Base-by-base conservation (phyloP, 2,329 filamentous ascomycete species). In the Sphaceloma murrayae region DNA sequence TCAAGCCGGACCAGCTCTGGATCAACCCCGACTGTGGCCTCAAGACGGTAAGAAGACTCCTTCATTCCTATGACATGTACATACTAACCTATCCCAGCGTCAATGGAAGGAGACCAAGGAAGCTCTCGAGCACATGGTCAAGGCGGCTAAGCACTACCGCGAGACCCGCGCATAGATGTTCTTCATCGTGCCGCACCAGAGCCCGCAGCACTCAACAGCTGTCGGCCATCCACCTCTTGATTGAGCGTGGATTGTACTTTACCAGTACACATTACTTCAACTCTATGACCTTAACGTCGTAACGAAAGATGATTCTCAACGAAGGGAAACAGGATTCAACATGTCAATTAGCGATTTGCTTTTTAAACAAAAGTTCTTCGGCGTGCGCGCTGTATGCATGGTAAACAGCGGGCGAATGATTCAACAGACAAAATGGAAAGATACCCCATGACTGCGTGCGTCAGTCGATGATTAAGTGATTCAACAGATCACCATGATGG, bases 51-150 rank as follows among this genome's bases (percentile, higher is more conserved):
- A 38, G 34, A 16, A 5, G 17, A 7, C 14, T 27, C 24, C 30
- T 33, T 8, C 10, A 29, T 29, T 8, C n/a, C 26, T 8, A 29
- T 29, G n/a, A 8, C 30, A 17, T 33, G 14, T 33, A 33, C 6
- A n/a, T 33, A 18, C 34, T 38, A 38, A 38, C 17, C 8, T 19
- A 18, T 38, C 34, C 13, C 34, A 38, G 34, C 85, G 91, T 59
- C 84, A 94, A 74, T 96, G 91, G 89, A 79, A 83, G 68, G 89
- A 98, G 80, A 94, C 88, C 68, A 96, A 95, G 82, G 86, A 86
- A 63, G 85, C 89, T 48, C 73, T 98, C 63, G 73, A 72, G 73
- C 94, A 95, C 81, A 83, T 98, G 86, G 89, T 98, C 70, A 88
- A 89, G 66, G 91, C 91, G 48, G 89, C 91, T 75, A 95, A 95